A percentile compares a stretch with the other conserved stretches of the same genome.
Conservation (phyloP, 371 early-diverging fungal species). For the Mortierella sp. region DNA sequence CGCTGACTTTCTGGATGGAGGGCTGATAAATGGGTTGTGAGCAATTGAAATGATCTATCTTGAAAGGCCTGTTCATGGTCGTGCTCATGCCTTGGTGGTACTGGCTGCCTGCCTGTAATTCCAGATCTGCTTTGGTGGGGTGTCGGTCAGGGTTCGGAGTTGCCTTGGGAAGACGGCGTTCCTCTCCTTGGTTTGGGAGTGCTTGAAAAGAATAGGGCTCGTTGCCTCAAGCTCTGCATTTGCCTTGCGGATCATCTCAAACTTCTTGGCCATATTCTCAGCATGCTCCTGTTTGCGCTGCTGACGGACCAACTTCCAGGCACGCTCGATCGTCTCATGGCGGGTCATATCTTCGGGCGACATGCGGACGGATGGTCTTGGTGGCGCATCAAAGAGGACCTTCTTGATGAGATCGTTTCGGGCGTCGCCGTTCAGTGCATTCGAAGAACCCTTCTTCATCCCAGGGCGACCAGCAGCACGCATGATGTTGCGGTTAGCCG, state of each 20-base stretch:
- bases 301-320: conserved; percentile 75
- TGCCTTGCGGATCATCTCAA: conserved; percentile 76
- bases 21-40: too few relatives aligned
- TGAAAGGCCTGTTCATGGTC: neutral
- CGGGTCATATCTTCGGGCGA: conserved; percentile 67
- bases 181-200: conserved; percentile 72
- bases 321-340: conserved; percentile 82
- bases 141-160: conserved; percentile 81
- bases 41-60: neutral
- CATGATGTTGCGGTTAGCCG: conserved; percentile 30
- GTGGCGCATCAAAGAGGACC: conserved; percentile 74
- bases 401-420: conserved; percentile 81
- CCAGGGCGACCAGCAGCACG: conserved; percentile 24
- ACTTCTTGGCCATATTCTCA: conserved; percentile 73
- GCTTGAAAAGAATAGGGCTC: conserved; percentile 72
- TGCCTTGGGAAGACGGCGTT: conserved; percentile 79
- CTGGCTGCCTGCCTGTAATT: conserved; percentile 64
- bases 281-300: conserved; percentile 69
- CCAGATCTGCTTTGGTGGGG: conserved; percentile 77
- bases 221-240: conserved; percentile 78
- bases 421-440: conserved; percentile 63
- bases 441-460: conserved; percentile 39
- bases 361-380: conserved; percentile 57
- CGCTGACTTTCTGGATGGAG: too few relatives aligned
- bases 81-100: conserved; percentile 37